Base-by-base conservation (phyloP, 768 basidiomycete genomes). In the Daedaleopsis nitida region DNA sequence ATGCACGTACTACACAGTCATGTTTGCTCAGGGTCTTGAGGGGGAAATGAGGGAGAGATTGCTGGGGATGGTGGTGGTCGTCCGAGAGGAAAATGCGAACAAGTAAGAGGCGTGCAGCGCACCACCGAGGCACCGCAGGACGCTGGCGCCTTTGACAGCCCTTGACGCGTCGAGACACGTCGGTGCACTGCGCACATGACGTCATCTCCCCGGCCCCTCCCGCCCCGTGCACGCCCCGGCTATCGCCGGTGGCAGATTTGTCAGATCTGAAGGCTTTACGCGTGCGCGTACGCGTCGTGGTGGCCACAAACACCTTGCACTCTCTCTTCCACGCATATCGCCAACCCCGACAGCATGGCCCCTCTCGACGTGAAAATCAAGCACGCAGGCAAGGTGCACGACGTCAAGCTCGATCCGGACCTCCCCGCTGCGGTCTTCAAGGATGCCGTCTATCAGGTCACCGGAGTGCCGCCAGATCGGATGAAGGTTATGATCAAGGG, bases 401-500 rank as follows among this genome's bases (percentile, higher is more conserved):
- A 86, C 64, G 72, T 97, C 43, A 73, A 81, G 50, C 86, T 97
- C 49, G 87, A 97, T 74, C 77, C 86, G 16, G 85, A 88, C 77
- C 79, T 83, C 6, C 83, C 91, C 1, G 84, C 88, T 2, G 69
- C 78, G 16, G 83, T 76, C 14, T 96, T 98, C 83, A 98, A 97
- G 73, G 85, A 93, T 63, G 80, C 85, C 5, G 80, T 98, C 37
- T 91, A 91, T 69, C 82, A 88, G 45, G 77, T 81, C 49, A 98
- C 95, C 0, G 94, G 94, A 9, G 89, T 98, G 3, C 94, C 92
- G 3, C 75, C 85, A 38, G 94, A 96, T 70, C 83, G 95, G 51
- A 96, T 97, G 93, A 99, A 98, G 77, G 89, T 98, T 65, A 95
- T 97, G 91, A 83, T 96, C 72, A 98, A 97, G 72, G 91, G 91